A percentile compares a stretch with the other conserved stretches of the same genome.
Conservation (phyloP, 2,329 filamentous ascomycete species). For the Pezicula carpinea region DNA sequence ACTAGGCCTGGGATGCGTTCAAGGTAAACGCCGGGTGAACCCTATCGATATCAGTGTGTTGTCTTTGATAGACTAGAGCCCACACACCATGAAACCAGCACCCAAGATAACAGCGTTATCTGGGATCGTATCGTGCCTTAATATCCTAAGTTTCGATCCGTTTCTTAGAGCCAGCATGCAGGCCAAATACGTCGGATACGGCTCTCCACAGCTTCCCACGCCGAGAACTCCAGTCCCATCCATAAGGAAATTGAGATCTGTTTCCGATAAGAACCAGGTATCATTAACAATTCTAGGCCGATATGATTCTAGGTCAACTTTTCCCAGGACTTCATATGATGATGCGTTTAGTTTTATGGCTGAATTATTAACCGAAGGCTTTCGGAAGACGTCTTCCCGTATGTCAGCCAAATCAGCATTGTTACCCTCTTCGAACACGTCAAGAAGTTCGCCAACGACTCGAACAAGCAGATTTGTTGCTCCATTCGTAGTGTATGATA, state of each 20-base stretch:
- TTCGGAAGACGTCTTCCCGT: neutral
- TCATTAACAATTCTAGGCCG: conserved; percentile 45
- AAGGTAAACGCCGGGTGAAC: conserved; percentile 25
- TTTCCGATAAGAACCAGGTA: conserved; percentile 53
- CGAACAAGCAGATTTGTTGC: conserved; percentile 22
- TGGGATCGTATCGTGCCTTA: conserved; percentile 23
- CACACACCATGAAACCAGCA: conserved; percentile 24
- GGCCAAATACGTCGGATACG: conserved; percentile 42
- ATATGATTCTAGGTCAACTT: conserved; percentile 21
- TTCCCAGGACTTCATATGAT: conserved; percentile 18
- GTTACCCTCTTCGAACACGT: conserved; percentile 12
- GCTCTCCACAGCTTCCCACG: conserved; percentile 52
- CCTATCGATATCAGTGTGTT: conserved; percentile 10
- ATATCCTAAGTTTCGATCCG: conserved; percentile 20
- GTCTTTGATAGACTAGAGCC: neutral
- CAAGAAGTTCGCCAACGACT: conserved; percentile 23
- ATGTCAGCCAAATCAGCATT: conserved; percentile 5
- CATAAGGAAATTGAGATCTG: conserved; percentile 51
- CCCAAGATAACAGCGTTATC: conserved; percentile 23
- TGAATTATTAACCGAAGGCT: neutral
- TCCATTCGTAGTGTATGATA: conserved; percentile 26
- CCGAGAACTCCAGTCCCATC: conserved; percentile 58
- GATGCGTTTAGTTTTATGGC: conserved; percentile 16
- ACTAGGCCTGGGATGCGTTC: conserved; percentile 25
- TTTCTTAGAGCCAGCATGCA: conserved; percentile 26